Conservation (phyloP, 208 protist genomes). For the Spongospora subterranea region DNA sequence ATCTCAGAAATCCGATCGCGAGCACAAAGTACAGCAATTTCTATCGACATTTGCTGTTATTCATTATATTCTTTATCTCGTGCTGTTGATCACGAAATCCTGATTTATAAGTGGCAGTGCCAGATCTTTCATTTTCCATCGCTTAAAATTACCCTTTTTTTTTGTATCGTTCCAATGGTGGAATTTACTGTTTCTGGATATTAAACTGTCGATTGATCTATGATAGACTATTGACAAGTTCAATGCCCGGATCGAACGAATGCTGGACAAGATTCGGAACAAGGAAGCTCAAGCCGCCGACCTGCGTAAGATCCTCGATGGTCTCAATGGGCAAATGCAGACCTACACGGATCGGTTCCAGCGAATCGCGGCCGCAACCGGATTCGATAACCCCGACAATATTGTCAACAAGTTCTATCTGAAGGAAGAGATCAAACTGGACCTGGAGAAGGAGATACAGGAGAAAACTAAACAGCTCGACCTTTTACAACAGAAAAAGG, state of each 20-base stretch:
- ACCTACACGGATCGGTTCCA: not conserved
- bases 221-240: constrained; percentile 51
- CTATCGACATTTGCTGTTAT: not conserved
- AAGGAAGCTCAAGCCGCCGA: constrained; percentile 4
- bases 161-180: too few relatives aligned
- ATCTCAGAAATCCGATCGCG: constrained; percentile 20
- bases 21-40: not conserved
- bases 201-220: too few relatives aligned
- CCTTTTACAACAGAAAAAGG: constrained; percentile 30
- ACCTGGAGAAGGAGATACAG: constrained; percentile 54
- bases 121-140: too few relatives aligned
- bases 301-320: constrained; percentile 4
- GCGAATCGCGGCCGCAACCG: constrained; percentile 32
- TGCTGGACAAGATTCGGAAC: constrained; percentile 29
- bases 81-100: too few relatives aligned
- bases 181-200: too few relatives aligned
- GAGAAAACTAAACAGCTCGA: constrained; percentile 37
- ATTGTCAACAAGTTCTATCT: constrained; percentile 57
- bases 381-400: constrained; percentile 21
- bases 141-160: too few relatives aligned
- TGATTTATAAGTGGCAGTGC: too few relatives aligned
- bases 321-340: not conserved
- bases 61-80: constrained; percentile 1
- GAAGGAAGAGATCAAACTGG: constrained; percentile 54
- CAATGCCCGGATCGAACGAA: constrained; percentile 8